phyloP scores from a whole-genome alignment of 2,329 filamentous ascomycete species.

The Aspergillus novofumigatus region DNA sequence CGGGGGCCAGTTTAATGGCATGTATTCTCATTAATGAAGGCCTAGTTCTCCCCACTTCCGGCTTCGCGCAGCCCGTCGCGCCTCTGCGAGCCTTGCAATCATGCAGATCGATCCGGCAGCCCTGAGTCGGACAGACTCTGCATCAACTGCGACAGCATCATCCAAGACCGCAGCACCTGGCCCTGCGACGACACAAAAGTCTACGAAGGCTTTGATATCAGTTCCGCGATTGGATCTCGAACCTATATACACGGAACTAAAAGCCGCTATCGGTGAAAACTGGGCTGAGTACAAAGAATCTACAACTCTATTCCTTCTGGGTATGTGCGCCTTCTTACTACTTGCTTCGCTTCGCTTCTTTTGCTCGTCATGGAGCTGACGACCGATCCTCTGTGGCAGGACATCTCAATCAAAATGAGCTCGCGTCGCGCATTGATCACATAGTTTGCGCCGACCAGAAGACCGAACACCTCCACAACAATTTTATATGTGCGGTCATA shows the following conservation, averaged over 20 bases:
- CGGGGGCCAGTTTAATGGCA: conserved; percentile 12
- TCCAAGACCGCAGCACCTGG: conserved; percentile 29
- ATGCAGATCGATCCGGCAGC: conserved; percentile 46
- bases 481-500: conserved; percentile 56
- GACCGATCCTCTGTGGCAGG: conserved; percentile 34
- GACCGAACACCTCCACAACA: conserved; percentile 59
- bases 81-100: conserved; percentile 28
- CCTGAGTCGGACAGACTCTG: conserved; percentile 40
- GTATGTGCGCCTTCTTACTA: conserved; percentile 31
- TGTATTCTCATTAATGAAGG: conserved; percentile 35
- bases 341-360: neutral
- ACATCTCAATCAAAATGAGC: conserved; percentile 59
- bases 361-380: conserved; percentile 13
- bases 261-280: conserved; percentile 55
- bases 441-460: conserved; percentile 52
- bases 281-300: conserved; percentile 60
- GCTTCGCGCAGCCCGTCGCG: conserved; percentile 40
- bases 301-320: conserved; percentile 54
- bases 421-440: conserved; percentile 52
- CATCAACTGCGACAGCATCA: conserved; percentile 27
- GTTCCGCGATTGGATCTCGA: conserved; percentile 61
- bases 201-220: conserved; percentile 48
- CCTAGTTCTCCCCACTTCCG: conserved; percentile 31
- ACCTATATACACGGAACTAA: conserved; percentile 59
- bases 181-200: conserved; percentile 39